Evolutionary conservation across 441 rosid genomes (phyloP).

Genomic region (Erodium moschatum): DNA sequence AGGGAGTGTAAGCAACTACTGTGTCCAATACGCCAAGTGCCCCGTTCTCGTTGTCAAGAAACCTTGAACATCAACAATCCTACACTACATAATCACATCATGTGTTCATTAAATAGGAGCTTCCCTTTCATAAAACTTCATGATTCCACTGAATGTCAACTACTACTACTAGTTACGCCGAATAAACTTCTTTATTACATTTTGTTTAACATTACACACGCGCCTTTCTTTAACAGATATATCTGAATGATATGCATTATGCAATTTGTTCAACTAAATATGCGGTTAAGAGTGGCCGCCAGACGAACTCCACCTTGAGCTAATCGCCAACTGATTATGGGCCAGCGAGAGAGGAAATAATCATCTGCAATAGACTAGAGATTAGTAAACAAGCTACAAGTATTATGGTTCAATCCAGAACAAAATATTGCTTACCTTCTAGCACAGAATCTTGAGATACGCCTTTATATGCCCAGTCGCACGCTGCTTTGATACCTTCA

Average conservation of each 20-base stretch:
- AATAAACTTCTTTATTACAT: neutral
- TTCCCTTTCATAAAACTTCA: no score
- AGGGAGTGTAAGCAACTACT: neutral
- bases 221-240: neutral
- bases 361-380: conserved; percentile 37
- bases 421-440: conserved; percentile 35
- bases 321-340: conserved; percentile 48
- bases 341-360: conserved; percentile 59
- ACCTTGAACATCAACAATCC: conserved; percentile 7
- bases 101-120: no score
- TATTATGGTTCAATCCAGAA: neutral
- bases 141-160: no score
- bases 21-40: neutral
- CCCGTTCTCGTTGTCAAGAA: conserved; percentile 31
- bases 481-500: conserved; percentile 71
- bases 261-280: conserved; percentile 27
- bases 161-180: no score
- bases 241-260: no score
- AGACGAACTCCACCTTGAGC: conserved; percentile 82
- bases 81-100: no score
- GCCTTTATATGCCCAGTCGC: conserved; percentile 81
- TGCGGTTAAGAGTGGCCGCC: conserved; percentile 70
- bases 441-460: conserved; percentile 46
- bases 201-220: neutral
- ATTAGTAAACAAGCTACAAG: neutral